Percentiles rank a stretch among this genome's conserved stretches.
These are phyloP conservation scores for Plantago major DNA, from an alignment of 257 asterid genomes.

Conservation along the genomic window DNA sequence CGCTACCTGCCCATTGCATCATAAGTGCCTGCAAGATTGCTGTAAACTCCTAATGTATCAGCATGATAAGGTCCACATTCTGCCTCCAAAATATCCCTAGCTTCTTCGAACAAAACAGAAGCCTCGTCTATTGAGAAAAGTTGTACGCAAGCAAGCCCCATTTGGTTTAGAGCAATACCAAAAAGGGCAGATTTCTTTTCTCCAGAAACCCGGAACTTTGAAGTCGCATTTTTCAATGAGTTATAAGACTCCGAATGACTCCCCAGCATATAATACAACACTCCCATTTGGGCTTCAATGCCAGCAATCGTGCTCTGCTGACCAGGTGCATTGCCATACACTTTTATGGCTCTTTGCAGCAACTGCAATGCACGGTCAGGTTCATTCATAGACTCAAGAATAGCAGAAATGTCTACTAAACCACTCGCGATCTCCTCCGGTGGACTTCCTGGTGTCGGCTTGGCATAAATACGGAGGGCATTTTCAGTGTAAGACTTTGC, in stretches of 20 bases:
- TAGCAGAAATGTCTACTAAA: constrained; percentile 53
- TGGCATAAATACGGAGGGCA: constrained; percentile 59
- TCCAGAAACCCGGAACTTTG: constrained; percentile 40
- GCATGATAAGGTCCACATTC: constrained; percentile 55
- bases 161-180: constrained; percentile 57
- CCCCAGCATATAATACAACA: constrained; percentile 49
- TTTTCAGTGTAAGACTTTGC: constrained; percentile 67
- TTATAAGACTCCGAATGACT: constrained; percentile 45
- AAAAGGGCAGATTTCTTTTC: constrained; percentile 53
- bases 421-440: constrained; percentile 83
- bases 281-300: constrained; percentile 65
- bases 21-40: constrained; percentile 70
- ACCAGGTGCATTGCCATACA: constrained; percentile 41
- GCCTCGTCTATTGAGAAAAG: constrained; percentile 52
- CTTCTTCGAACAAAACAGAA: constrained; percentile 54
- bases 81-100: constrained; percentile 41
- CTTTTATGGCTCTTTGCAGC: constrained; percentile 41
- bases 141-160: constrained; percentile 63
- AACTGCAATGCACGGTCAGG: constrained; percentile 40
- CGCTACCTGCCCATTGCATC: constrained; percentile 91
- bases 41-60: constrained; percentile 56
- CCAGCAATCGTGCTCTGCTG: constrained; percentile 52
- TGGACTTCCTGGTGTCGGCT: constrained; percentile 44
- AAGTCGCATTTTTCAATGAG: constrained; percentile 34
- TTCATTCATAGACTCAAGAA: constrained; percentile 46